Conservation (phyloP, 2,329 filamentous ascomycete species). For the Aquanectria penicillioides region DNA sequence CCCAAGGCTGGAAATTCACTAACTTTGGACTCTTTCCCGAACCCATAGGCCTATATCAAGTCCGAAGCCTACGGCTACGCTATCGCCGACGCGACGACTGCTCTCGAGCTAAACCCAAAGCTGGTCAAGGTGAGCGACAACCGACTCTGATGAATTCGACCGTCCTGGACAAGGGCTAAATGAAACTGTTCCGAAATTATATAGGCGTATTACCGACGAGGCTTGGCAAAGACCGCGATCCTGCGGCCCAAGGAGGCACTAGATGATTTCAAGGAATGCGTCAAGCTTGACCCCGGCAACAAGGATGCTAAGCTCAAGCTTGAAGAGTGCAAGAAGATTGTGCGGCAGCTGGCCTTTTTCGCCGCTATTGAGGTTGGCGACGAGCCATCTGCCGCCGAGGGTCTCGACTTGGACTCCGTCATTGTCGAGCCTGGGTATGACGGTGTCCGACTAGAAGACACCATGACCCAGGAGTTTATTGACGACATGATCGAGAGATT, state of each 20-base stretch:
- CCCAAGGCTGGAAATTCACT: conserved; percentile 55
- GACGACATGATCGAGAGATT: conserved; percentile 97
- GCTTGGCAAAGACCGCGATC: conserved; percentile 90
- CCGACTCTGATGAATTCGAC: background rate
- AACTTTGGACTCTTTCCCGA: conserved; percentile 39
- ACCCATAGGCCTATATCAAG: conserved; percentile 85
- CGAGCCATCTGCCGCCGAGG: conserved; percentile 90
- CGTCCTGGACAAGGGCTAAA: conserved; percentile 9
- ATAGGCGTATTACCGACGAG: conserved; percentile 93
- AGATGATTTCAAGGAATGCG: conserved; percentile 90
- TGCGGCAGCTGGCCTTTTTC: conserved; percentile 91
- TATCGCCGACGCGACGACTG: conserved; percentile 88
- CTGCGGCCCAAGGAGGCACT: conserved; percentile 88
- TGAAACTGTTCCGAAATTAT: conserved; percentile 15
- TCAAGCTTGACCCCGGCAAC: conserved; percentile 86
- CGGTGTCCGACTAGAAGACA: conserved; percentile 77
- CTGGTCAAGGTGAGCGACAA: conserved; percentile 81
- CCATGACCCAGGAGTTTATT: conserved; percentile 97
- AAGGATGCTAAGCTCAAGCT: conserved; percentile 92
- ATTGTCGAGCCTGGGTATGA: conserved; percentile 86
- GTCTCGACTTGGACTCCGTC: conserved; percentile 88
- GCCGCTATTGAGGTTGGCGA: conserved; percentile 95
- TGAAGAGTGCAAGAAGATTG: conserved; percentile 93
- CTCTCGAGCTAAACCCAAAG: conserved; percentile 86
- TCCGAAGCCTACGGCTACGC: conserved; percentile 95